Evolutionary conservation across 2,329 filamentous ascomycete species (phyloP), one percentile per base, ranked within the genome.

Genomic region (Ophiostoma triangulosporum): DNA sequence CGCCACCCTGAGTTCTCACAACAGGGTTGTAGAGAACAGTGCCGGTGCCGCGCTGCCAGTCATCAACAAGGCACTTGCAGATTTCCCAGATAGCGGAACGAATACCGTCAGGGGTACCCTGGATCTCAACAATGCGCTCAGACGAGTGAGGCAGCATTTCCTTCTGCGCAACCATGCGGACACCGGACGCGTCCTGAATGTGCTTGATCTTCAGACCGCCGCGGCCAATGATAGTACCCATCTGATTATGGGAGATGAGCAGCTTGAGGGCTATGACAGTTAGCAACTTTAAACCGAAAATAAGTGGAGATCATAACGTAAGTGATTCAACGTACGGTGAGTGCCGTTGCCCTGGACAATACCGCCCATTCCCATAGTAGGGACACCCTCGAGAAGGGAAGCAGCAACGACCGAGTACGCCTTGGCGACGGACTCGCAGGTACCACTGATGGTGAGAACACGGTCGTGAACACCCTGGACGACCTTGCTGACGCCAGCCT

Each of bases 81-180:
- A 98, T 98, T 69, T 98, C 93, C 93, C 93, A 97, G 53, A 95
- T 78, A 58, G 93, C 91, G 66, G 90, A 89, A 71, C 96, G 89
- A 63, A 98, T 95, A 57, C 91, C 90, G 53, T 95, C 89, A 15
- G 93, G 90, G 17, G 86, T 91, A 62, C 93, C 93, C 68, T 96
- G 90, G 46, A 98, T 85, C 67, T 98, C 93, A 60, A 98, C 93
- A 62, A 98, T 90, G 60, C 93, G 86, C 74, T 98, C 93, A 32
- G 93, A 98, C 6, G 93, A 98, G 69, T 98, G 93, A 33, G 93
- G 93, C 7, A 98, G 83, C 93, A 98, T 98, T 65, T 98, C 93
- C 73, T 98, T 98, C 70, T 98, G 93, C 38, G 93, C 93, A 49
- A 98, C 90, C 93, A 98, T 98, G 66, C 93, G 90, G 56, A 97